Percentiles rank a stretch among this genome's conserved stretches.
These are phyloP conservation scores for Aspergillus pseudonomiae DNA, from an alignment of 2,329 filamentous ascomycete genomes.

Conservation along the genomic window DNA sequence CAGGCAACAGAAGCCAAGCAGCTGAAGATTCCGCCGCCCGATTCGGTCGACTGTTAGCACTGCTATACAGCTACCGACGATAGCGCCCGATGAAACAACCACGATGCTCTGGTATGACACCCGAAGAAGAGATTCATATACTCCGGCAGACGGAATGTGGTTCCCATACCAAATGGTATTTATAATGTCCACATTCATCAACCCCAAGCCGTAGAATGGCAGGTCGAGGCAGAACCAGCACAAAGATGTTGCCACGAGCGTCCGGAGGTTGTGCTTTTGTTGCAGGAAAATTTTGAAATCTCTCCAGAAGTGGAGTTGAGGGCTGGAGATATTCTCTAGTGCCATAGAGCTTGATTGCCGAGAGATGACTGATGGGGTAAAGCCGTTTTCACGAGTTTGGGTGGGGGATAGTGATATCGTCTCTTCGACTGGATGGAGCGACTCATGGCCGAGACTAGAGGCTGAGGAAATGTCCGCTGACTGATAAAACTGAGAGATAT, in stretches of 20 bases:
- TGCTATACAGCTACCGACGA: background rate
- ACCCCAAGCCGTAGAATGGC: background rate
- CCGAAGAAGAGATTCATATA: background rate
- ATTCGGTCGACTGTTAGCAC: background rate
- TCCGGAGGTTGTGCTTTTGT: background rate
- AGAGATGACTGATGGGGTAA: background rate
- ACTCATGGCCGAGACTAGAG: background rate
- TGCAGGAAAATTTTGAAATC: background rate
- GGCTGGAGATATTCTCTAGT: background rate
- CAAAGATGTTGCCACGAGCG: background rate
- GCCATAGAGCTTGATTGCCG: background rate
- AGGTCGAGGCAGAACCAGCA: background rate
- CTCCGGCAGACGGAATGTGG: background rate
- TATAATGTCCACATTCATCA: background rate
- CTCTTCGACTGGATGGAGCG: background rate
- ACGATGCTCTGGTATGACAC: background rate
- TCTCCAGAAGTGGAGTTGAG: background rate
- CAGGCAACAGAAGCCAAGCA: background rate
- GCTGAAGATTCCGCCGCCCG: background rate
- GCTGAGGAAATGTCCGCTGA: background rate
- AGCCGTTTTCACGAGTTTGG: background rate
- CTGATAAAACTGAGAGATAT: background rate
- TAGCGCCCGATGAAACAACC: background rate
- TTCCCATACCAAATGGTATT: background rate
- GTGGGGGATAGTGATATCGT: background rate